Evolutionary conservation across 352 stramenopile genomes (phyloP), one percentile per base, ranked within the genome.

Genomic region (Pythium rishiriense): DNA sequence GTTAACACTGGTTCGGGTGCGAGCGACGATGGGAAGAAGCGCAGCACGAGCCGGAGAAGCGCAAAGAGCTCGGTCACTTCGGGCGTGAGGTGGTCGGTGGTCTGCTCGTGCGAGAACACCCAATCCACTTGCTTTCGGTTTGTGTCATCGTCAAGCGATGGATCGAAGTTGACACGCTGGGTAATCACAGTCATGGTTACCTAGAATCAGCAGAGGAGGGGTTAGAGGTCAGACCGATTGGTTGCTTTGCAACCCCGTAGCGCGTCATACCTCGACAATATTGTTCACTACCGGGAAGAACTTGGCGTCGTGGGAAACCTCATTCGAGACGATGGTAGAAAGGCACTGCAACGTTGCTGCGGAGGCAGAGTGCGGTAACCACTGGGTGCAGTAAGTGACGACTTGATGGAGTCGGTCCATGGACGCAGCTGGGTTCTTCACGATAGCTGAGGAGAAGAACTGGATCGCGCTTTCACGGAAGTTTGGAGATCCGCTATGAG

Each of bases 1-100:
- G 71, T 47, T 3, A 88, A 43, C n/a, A 64, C 19, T 14, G 41
- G 21, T 1, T 48, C 35, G 3, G 15, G 22, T 1, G 68, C 43
- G 19, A 91, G 48, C 14, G 74, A 61, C 41, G 69, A 51, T 7
- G 82, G 73, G 33, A 86, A 88, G 33, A 60, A 76, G n/a, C 60
- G 74, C 31, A 86, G 64, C 4, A 84, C 61, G 24, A 78, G 68
- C 0, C 68, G 66, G 3, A 69, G 24, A n/a, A 89, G 59, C 26
- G 65, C 62, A 51, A 91, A 72, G 48, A 88, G 78, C 60, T 88
- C 70, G 22, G 82, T 65, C 51, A 88, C 69, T 59, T 88, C 78
- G 14, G 64, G 59, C 19, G 78, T 68, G 31, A 91, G 48, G 15
- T 69, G 62, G 19, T 77, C 68, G 9, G 78, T 74, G 19, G 76